Conservation (phyloP, 768 basidiomycete genomes). For the Naganishia randhawae region DNA sequence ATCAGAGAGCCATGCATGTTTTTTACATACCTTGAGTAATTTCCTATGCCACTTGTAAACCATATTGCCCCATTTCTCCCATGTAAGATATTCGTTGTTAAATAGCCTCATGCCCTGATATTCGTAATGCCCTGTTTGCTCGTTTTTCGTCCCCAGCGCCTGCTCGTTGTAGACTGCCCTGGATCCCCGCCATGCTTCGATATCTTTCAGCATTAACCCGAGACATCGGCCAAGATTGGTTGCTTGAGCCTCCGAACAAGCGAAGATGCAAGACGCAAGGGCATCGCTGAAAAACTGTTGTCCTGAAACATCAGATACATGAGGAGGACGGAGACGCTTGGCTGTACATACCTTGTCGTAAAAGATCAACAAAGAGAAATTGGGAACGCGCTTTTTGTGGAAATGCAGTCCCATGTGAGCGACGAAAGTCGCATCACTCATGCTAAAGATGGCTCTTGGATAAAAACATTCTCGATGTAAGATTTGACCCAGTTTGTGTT, state of each 20-base stretch:
- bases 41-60: slow-evolving; percentile 80
- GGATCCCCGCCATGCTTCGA: slow-evolving; percentile 74
- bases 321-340: neutral
- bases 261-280: slow-evolving; percentile 77
- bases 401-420: slow-evolving; percentile 83
- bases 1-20: neutral
- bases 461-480: slow-evolving; percentile 80
- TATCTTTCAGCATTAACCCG: slow-evolving; percentile 68
- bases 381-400: slow-evolving; percentile 81
- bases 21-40: slow-evolving; percentile 60
- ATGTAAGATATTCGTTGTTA: slow-evolving; percentile 56
- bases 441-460: slow-evolving; percentile 86
- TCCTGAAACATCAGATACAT: neutral
- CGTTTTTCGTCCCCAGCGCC: slow-evolving; percentile 69
- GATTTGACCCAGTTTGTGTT: slow-evolving; percentile 33
- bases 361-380: slow-evolving; percentile 77
- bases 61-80: slow-evolving; percentile 67
- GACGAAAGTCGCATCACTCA: slow-evolving; percentile 93
- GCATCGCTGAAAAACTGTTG: slow-evolving; percentile 78
- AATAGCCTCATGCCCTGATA: slow-evolving; percentile 61
- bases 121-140: slow-evolving; percentile 51
- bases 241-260: slow-evolving; percentile 93
- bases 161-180: slow-evolving; percentile 56
- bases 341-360: slow-evolving; percentile 67
- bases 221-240: slow-evolving; percentile 92